A percentile compares a stretch with the other conserved stretches of the same genome.
Conservation (phyloP, 805 yeast genomes). For the Candida oleophila region DNA sequence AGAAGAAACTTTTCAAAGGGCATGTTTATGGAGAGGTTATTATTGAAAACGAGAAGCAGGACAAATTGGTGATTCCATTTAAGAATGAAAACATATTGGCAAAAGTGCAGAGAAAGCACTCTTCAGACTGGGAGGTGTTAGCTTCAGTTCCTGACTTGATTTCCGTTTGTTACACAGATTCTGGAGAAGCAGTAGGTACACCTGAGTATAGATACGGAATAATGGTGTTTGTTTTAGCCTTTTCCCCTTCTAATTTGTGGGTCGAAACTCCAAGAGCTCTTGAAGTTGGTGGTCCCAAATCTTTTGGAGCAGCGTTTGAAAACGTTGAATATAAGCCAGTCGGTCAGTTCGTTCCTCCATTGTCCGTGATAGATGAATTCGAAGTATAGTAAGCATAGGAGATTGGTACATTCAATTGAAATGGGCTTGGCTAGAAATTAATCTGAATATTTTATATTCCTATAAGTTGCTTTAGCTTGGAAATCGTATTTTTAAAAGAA, state of each 20-base stretch:
- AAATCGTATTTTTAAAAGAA: too few relatives aligned
- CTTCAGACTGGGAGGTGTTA: constrained; percentile 24
- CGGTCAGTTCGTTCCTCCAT: constrained; percentile 33
- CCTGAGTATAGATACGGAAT: constrained; percentile 49
- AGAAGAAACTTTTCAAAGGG: constrained; percentile 39
- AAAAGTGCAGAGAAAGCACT: constrained; percentile 17
- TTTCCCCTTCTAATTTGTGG: constrained; percentile 39
- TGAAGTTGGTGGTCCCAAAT: constrained; percentile 42
- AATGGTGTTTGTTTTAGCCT: constrained; percentile 40
- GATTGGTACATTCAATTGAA: background rate
- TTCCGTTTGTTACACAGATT: constrained; percentile 39
- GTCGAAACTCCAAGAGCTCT: constrained; percentile 34
- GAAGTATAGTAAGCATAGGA: background rate
- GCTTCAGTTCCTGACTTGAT: constrained; percentile 48
- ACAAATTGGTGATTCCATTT: constrained; percentile 37
- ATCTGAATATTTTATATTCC: background rate
- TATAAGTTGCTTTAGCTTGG: too few relatives aligned
- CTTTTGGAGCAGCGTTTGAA: constrained; percentile 33
- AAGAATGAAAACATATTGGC: constrained; percentile 47
- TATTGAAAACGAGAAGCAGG: constrained; percentile 20
- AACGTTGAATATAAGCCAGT: constrained; percentile 37
- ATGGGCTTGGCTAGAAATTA: background rate
- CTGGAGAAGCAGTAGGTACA: constrained; percentile 48
- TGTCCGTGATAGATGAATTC: constrained; percentile 40
- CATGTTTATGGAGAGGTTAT: constrained; percentile 46